These are phyloP conservation scores for Linum tenue DNA, from an alignment of 345 rosid species.

Conservation along the genomic window DNA sequence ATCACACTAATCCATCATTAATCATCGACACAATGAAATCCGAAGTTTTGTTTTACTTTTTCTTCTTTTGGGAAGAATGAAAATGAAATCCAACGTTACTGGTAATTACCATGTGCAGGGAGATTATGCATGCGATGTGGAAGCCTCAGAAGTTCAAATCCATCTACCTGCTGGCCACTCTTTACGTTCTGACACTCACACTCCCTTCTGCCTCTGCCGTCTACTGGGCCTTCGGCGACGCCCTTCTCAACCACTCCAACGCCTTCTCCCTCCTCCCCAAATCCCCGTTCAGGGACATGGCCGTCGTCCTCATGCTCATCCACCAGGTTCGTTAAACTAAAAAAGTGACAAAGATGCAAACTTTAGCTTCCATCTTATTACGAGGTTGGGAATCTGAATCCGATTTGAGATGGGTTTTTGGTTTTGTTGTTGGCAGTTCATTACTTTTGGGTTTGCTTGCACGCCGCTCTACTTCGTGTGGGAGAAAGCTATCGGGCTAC, in stretches of 20 bases:
- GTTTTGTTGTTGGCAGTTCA: slow-evolving; percentile 40
- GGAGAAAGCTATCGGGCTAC: slow-evolving; percentile 98
- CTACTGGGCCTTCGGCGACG: slow-evolving; percentile 97
- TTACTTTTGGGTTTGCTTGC: slow-evolving; percentile 95
- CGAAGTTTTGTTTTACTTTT: neutral
- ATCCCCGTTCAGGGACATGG: slow-evolving; percentile 69
- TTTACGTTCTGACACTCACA: slow-evolving; percentile 87
- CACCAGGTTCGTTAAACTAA: slow-evolving; percentile 46
- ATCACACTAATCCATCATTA: neutral
- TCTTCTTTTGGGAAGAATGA: too few relatives aligned
- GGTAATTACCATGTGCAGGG: slow-evolving; percentile 34
- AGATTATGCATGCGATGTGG: slow-evolving; percentile 99
- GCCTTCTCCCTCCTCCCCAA: slow-evolving; percentile 87
- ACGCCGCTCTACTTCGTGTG: slow-evolving; percentile 93
- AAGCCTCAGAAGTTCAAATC: slow-evolving; percentile 97
- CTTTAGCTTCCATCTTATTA: neutral
- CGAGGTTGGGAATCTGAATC: too few relatives aligned
- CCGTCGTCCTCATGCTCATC: slow-evolving; percentile 88
- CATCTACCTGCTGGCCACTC: slow-evolving; percentile 70
- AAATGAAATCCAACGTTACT: neutral
- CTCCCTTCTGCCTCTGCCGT: slow-evolving; percentile 92
- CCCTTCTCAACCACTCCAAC: slow-evolving; percentile 90
- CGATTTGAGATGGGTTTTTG: neutral
- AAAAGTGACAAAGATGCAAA: neutral
- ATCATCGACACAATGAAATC: neutral